Percentiles rank a stretch among this genome's conserved stretches.
These are phyloP conservation scores for Amanita thiersii DNA, from an alignment of 768 basidiomycete species.

Conservation along the genomic window DNA sequence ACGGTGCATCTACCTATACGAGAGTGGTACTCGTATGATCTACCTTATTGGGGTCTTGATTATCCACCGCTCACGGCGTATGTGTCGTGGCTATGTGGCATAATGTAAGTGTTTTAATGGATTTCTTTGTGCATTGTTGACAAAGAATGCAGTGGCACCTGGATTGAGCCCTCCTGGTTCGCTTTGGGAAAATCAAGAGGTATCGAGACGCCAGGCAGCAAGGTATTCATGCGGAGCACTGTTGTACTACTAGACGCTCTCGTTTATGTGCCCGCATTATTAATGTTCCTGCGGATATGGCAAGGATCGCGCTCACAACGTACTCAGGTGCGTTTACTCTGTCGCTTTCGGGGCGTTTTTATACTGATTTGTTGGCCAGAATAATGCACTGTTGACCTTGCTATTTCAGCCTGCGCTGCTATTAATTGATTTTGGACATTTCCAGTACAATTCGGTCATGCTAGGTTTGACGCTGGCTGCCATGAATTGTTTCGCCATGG, in stretches of 20 bases:
- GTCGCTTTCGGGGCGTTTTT: not conserved
- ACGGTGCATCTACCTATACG: conserved; percentile 66
- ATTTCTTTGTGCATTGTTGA: not conserved
- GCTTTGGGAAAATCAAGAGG: conserved; percentile 63
- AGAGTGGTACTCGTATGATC: conserved; percentile 85
- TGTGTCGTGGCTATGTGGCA: conserved; percentile 75
- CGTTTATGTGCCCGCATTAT: conserved; percentile 68
- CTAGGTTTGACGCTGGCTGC: conserved; percentile 71
- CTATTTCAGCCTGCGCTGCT: conserved; percentile 80
- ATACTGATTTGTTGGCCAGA: conserved; percentile 26
- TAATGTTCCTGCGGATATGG: conserved; percentile 61
- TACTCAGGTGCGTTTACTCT: conserved; percentile 52
- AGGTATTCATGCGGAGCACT: conserved; percentile 73
- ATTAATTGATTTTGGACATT: conserved; percentile 88
- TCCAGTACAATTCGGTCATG: conserved; percentile 95
- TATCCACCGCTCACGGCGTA: conserved; percentile 94
- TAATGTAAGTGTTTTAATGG: conserved; percentile 42
- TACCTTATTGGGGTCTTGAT: conserved; percentile 91
- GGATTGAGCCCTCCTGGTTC: conserved; percentile 58
- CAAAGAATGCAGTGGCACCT: conserved; percentile 20
- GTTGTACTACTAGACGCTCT: conserved; percentile 64
- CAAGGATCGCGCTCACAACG: conserved; percentile 62
- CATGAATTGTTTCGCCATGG: conserved; percentile 60
- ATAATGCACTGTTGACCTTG: conserved; percentile 60
- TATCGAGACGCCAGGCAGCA: conserved; percentile 56